Evolutionary conservation across 169 alveolate species (phyloP).

Genomic region (Babesia sp.): DNA sequence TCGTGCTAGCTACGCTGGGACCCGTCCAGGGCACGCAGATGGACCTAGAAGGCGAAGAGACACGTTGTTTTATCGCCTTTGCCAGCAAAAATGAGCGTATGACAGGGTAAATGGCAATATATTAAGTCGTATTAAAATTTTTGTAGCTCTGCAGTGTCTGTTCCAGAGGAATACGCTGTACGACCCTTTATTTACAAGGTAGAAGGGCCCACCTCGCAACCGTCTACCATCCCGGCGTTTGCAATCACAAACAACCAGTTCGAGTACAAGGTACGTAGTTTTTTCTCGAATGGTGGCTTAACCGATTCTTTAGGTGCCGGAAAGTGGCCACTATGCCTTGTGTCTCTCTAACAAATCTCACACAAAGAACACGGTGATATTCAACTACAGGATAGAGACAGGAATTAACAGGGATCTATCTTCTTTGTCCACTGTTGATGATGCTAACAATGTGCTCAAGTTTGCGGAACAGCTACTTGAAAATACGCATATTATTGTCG

Average conservation of each 20-base stretch:
- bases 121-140: background rate
- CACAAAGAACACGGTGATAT: constrained; percentile 12
- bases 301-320: constrained; percentile 26
- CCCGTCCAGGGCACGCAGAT: constrained; percentile 20
- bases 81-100: constrained; percentile 15
- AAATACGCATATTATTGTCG: constrained; percentile 53
- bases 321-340: constrained; percentile 53
- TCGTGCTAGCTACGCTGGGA: constrained; percentile 9
- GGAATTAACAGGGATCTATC: constrained; percentile 45
- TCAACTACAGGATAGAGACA: constrained; percentile 53
- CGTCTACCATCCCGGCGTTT: background rate
- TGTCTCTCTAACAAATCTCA: constrained; percentile 36
- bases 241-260: constrained; percentile 14
- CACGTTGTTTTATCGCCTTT: constrained; percentile 21
- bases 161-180: constrained; percentile 5
- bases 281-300: background rate
- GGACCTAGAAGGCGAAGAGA: constrained; percentile 6
- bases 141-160: constrained; percentile 14
- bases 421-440: constrained; percentile 53
- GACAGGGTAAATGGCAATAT: constrained; percentile 13
- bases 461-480: constrained; percentile 52
- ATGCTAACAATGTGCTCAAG: constrained; percentile 32
- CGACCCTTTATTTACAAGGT: constrained; percentile 8
- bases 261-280: constrained; percentile 1
- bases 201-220: background rate